phyloP scores from a whole-genome alignment of 306 rosid genomes.

The Leucaena leucocephala region DNA sequence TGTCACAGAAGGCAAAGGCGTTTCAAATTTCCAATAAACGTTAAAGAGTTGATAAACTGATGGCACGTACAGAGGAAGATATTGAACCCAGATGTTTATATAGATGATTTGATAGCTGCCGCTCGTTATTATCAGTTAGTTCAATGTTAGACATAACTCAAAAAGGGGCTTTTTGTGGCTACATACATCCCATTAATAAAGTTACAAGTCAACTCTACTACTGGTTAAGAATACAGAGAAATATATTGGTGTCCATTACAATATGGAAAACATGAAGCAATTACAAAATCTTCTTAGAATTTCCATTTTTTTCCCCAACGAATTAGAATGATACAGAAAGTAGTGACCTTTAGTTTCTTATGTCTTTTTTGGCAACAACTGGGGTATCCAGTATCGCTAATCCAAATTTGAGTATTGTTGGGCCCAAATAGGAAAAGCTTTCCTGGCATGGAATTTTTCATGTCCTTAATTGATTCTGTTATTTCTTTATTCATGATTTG shows the following conservation, averaged over 20 bases:
- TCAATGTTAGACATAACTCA: background rate
- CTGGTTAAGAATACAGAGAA: background rate
- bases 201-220: background rate
- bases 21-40: background rate
- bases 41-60: background rate
- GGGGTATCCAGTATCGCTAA: too few species aligned
- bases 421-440: too few species aligned
- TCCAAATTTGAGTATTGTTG: too few species aligned
- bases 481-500: background rate
- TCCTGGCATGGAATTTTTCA: too few species aligned
- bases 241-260: background rate
- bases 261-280: background rate
- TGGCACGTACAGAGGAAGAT: background rate
- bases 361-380: background rate
- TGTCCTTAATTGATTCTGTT: background rate
- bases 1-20: background rate
- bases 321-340: too few species aligned
- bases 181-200: background rate
- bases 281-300: background rate
- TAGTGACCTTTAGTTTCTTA: background rate
- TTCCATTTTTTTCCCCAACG: background rate
- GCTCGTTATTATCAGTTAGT: background rate
- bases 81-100: background rate
- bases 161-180: background rate
- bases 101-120: background rate